These are phyloP conservation scores for bread wheat (Triticum aestivum) DNA, from an alignment of 176 grass and related monocot genomes.

Conservation along the genomic window IWGSC_CS_RefSeq_v2.1 NC_057805.1:313772197-313772696, in stretches of 20 bases:
- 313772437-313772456: background rate
- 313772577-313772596: background rate
- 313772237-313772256: background rate
- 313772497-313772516: background rate
- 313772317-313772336: background rate
- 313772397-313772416: conserved; percentile 19
- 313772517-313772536: background rate
- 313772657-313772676: background rate
- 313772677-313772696: background rate
- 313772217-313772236: conserved; percentile 13
- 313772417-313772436: background rate
- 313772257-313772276: background rate
- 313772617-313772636: conserved; percentile 2
- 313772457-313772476: background rate
- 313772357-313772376: background rate
- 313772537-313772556: background rate
- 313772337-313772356: conserved; percentile 27
- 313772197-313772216: background rate
- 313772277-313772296: conserved; percentile 12
- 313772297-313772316: conserved; percentile 19
- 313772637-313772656: background rate
- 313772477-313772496: background rate
- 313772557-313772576: background rate
- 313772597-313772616: background rate
- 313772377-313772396: conserved; percentile 18